A percentile compares a stretch with the other conserved stretches of the same genome.
Conservation (phyloP, 108 stramenopile species). For the Fistulifera pelliculosa region DNA sequence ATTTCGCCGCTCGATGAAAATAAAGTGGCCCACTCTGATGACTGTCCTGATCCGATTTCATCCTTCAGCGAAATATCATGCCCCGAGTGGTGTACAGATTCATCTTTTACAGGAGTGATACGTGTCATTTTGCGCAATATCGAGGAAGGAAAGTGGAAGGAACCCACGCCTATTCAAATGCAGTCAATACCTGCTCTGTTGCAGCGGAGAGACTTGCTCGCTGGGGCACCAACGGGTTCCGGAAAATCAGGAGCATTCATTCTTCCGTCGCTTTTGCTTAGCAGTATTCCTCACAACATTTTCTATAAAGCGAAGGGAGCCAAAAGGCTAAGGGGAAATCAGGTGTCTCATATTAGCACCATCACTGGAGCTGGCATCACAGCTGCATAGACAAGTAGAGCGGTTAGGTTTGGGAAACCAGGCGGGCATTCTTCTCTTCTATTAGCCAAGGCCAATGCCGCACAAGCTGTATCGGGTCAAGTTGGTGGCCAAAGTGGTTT, state of each 20-base stretch:
- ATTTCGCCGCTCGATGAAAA: slow-evolving; percentile 75
- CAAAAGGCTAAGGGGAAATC: slow-evolving; percentile 45
- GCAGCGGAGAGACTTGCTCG: slow-evolving; percentile 77
- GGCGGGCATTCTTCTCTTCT: slow-evolving; percentile 67
- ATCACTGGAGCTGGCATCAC: slow-evolving; percentile 89
- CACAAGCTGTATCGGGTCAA: slow-evolving; percentile 47
- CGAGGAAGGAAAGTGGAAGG: slow-evolving; percentile 85
- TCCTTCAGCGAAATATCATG: slow-evolving; percentile 47
- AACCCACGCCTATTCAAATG: slow-evolving; percentile 94
- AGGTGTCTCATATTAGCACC: slow-evolving; percentile 85
- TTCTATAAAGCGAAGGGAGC: slow-evolving; percentile 42
- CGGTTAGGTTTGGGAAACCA: slow-evolving; percentile 73
- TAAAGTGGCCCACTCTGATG: slow-evolving; percentile 52
- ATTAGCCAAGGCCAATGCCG: slow-evolving; percentile 74
- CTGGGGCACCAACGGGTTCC: slow-evolving; percentile 78
- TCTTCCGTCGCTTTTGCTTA: slow-evolving; percentile 77
- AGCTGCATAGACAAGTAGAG: slow-evolving; percentile 89
- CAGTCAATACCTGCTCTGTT: slow-evolving; percentile 74
- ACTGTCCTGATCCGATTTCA: slow-evolving; percentile 66
- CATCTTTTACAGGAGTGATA: slow-evolving; percentile 30
- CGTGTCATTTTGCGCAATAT: slow-evolving; percentile 63
- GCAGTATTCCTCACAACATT: slow-evolving; percentile 45
- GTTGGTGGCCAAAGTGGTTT: slow-evolving; percentile 64
- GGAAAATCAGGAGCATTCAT: slow-evolving; percentile 72
- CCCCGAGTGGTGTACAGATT: slow-evolving; percentile 40